Conservation (phyloP, 2,329 filamentous ascomycete species). For the Metarhizium rileyi region DNA sequence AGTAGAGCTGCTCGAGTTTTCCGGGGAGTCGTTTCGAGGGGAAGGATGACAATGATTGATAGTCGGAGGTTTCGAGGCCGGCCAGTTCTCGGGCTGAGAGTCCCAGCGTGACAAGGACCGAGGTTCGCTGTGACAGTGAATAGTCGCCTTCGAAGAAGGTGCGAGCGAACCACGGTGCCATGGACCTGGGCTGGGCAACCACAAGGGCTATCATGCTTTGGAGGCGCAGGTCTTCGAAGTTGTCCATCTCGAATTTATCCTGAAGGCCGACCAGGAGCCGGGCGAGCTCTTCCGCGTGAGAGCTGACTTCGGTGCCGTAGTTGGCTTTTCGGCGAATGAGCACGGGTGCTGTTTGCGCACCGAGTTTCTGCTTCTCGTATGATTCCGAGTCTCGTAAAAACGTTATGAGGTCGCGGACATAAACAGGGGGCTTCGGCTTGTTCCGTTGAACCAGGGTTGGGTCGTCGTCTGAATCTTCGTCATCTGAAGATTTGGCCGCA, state of each 20-base stretch:
- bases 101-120: slow-evolving; percentile 73
- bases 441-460: slow-evolving; percentile 76
- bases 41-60: slow-evolving; percentile 47
- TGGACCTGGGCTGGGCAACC: slow-evolving; percentile 61
- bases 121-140: slow-evolving; percentile 73
- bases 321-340: slow-evolving; percentile 82
- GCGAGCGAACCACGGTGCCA: slow-evolving; percentile 76
- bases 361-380: slow-evolving; percentile 75
- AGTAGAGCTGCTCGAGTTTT: slow-evolving; percentile 63
- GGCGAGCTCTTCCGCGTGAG: slow-evolving; percentile 75
- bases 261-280: slow-evolving; percentile 68
- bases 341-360: slow-evolving; percentile 62
- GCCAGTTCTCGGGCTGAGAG: slow-evolving; percentile 77
- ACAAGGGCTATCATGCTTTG: slow-evolving; percentile 77
- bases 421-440: slow-evolving; percentile 78
- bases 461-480: slow-evolving; percentile 88
- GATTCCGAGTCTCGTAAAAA: slow-evolving; percentile 74
- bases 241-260: slow-evolving; percentile 72
- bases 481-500: slow-evolving; percentile 80
- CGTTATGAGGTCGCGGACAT: slow-evolving; percentile 73
- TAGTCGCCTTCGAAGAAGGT: slow-evolving; percentile 90
- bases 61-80: slow-evolving; percentile 55
- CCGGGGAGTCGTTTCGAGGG: slow-evolving; percentile 72
- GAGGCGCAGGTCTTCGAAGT: slow-evolving; percentile 65
- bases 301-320: slow-evolving; percentile 79